These are phyloP conservation scores for Trametes maxima DNA, from an alignment of 768 basidiomycete species.

Conservation along the genomic window DNA sequence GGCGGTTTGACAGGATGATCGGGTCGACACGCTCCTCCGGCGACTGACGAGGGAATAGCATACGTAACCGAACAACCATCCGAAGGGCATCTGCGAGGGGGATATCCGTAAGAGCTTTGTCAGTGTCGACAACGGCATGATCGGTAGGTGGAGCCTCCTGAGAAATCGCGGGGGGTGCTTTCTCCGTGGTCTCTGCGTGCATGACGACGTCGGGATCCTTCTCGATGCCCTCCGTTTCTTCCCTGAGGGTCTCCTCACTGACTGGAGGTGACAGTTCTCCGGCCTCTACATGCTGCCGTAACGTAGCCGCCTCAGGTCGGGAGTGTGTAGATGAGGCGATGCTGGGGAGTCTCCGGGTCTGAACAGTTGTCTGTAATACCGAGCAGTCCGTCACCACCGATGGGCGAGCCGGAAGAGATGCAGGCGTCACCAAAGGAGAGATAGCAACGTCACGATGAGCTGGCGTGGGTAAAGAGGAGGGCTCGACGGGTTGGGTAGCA, in stretches of 20 bases:
- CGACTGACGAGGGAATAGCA: constrained; percentile 56
- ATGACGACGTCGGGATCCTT: background rate
- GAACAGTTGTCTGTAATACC: background rate
- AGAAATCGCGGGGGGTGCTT: background rate
- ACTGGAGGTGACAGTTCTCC: constrained; percentile 19
- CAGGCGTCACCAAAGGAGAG: background rate
- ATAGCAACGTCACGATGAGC: constrained; percentile 2
- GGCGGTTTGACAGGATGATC: constrained; percentile 61
- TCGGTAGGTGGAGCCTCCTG: background rate
- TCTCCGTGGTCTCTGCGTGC: background rate
- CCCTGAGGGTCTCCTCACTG: constrained; percentile 19
- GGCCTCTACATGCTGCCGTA: constrained; percentile 1
- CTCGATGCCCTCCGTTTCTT: constrained; percentile 15
- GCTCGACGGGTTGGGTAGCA: no score
- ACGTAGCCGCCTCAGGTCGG: background rate
- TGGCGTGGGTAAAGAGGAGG: background rate
- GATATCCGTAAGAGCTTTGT: constrained; percentile 21
- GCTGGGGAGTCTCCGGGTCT: no score
- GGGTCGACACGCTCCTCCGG: constrained; percentile 65
- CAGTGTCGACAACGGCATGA: background rate
- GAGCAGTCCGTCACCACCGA: background rate
- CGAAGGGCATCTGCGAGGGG: constrained; percentile 63
- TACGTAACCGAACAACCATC: constrained; percentile 61
- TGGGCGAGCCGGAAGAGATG: background rate
- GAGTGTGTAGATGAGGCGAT: background rate